phyloP scores from a whole-genome alignment of 164 flowering plant species.

The Nymphaea colorata region DNA sequence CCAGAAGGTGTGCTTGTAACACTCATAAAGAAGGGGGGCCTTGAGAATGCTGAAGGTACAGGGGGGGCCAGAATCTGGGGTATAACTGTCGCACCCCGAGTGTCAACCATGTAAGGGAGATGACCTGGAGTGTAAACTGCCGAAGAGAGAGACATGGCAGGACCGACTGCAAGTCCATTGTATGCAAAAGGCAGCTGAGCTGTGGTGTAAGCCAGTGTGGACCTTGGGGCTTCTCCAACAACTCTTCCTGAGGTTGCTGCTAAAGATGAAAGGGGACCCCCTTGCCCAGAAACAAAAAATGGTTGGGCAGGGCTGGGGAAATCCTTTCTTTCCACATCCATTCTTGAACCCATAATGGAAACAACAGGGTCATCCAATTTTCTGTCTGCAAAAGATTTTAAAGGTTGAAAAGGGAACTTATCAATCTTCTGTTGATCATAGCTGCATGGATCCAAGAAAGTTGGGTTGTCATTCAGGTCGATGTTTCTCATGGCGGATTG shows the following conservation, averaged over 20 bases:
- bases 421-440: slow-evolving; percentile 16
- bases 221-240: slow-evolving; percentile 15
- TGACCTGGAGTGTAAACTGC: slow-evolving; percentile 32
- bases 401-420: slow-evolving; percentile 19
- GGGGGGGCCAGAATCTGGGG: slow-evolving; percentile 45
- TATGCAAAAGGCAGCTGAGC: slow-evolving; percentile 31
- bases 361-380: slow-evolving; percentile 40
- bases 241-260: slow-evolving; percentile 23
- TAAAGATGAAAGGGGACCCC: slow-evolving; percentile 19
- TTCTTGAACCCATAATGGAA: slow-evolving; percentile 63
- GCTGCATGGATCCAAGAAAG: slow-evolving; percentile 18
- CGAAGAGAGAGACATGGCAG: slow-evolving; percentile 22
- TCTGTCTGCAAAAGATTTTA: slow-evolving; percentile 16
- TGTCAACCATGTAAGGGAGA: slow-evolving; percentile 56
- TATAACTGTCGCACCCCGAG: slow-evolving; percentile 44
- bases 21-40: slow-evolving; percentile 38
- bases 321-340: slow-evolving; percentile 40
- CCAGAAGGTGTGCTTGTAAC: slow-evolving; percentile 20
- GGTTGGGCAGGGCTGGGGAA: slow-evolving; percentile 17
- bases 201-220: slow-evolving; percentile 22
- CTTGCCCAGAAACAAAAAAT: slow-evolving; percentile 29
- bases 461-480: slow-evolving; percentile 68
- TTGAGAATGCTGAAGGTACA: slow-evolving; percentile 27
- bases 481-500: slow-evolving; percentile 49
- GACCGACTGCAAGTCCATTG: slow-evolving; percentile 19